These are phyloP conservation scores for Dactylellina drechsleri DNA, from an alignment of 2,329 filamentous ascomycete species.

Conservation along the genomic window DNA sequence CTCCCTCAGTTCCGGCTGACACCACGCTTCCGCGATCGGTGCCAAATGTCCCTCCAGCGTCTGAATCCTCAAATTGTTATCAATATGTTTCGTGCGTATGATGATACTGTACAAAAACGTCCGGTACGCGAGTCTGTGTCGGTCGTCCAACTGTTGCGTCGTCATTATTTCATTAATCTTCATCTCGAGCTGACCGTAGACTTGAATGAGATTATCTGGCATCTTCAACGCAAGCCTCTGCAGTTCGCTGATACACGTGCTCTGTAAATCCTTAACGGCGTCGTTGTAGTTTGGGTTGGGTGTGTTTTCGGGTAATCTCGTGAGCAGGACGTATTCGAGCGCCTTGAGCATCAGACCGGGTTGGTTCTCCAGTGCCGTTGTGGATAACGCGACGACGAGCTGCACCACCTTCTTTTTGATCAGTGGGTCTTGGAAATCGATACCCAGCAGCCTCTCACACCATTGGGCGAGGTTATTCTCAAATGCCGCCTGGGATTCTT, in stretches of 20 bases:
- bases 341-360: conserved; percentile 86
- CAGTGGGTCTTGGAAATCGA: conserved; percentile 82
- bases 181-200: conserved; percentile 85
- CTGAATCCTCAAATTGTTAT: conserved; percentile 74
- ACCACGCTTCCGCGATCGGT: conserved; percentile 85
- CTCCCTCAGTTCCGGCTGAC: conserved; percentile 73
- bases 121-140: conserved; percentile 83
- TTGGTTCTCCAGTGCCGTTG: conserved; percentile 79
- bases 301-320: conserved; percentile 77
- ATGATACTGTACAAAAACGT: conserved; percentile 94
- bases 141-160: conserved; percentile 78
- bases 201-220: conserved; percentile 85
- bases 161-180: conserved; percentile 83
- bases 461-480: conserved; percentile 75
- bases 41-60: conserved; percentile 80
- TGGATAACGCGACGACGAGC: conserved; percentile 84
- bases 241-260: conserved; percentile 84
- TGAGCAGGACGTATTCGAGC: conserved; percentile 81
- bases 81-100: conserved; percentile 81
- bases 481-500: conserved; percentile 68
- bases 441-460: conserved; percentile 76
- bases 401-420: conserved; percentile 84
- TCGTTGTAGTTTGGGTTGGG: conserved; percentile 81
- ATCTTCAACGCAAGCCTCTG: conserved; percentile 89
- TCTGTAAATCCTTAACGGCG: conserved; percentile 87